A percentile compares a stretch with the other conserved stretches of the same genome.
Evolutionary conservation across 371 early-diverging fungal species (phyloP).

Genomic region (Fennellomyces sp.): DNA sequence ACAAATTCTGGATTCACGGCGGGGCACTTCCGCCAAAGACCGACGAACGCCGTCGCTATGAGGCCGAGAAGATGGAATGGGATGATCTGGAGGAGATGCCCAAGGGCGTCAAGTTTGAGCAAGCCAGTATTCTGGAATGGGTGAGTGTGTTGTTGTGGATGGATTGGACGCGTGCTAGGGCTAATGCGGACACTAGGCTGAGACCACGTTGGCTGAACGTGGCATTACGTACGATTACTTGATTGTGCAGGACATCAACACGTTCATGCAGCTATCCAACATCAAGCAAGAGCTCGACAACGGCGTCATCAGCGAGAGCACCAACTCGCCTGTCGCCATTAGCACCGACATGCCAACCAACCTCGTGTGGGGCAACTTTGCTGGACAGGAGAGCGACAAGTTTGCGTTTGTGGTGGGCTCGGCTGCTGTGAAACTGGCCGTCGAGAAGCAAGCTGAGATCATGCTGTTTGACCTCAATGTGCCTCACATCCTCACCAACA

Average conservation of each 20-base stretch:
- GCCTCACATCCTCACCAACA: conserved; percentile 27
- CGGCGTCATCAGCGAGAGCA: conserved; percentile 28
- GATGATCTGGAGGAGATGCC: conserved; percentile 38
- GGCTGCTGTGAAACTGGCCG: conserved; percentile 21
- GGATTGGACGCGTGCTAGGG: background rate
- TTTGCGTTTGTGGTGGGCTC: conserved; percentile 31
- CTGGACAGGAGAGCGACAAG: conserved; percentile 14
- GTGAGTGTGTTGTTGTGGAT: conserved; percentile 15
- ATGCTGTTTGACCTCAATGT: conserved; percentile 16
- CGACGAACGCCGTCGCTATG: conserved; percentile 40
- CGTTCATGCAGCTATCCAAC: conserved; percentile 28
- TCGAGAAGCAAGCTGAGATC: conserved; percentile 16
- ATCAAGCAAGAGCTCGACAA: conserved; percentile 29
- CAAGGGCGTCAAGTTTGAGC: conserved; percentile 21
- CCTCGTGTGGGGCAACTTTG: conserved; percentile 35
- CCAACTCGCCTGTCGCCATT: conserved; percentile 29
- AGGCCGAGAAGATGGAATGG: conserved; percentile 62
- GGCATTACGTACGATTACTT: conserved; percentile 35
- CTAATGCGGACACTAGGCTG: conserved; percentile 15
- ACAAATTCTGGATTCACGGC: conserved; percentile 57
- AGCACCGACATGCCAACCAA: conserved; percentile 26
- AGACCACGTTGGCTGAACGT: conserved; percentile 18
- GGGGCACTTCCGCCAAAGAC: conserved; percentile 29
- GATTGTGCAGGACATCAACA: conserved; percentile 41
- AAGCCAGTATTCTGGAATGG: conserved; percentile 33